Evolutionary conservation across 805 yeast species (phyloP).

Genomic region (Starmerella vitae): DNA sequence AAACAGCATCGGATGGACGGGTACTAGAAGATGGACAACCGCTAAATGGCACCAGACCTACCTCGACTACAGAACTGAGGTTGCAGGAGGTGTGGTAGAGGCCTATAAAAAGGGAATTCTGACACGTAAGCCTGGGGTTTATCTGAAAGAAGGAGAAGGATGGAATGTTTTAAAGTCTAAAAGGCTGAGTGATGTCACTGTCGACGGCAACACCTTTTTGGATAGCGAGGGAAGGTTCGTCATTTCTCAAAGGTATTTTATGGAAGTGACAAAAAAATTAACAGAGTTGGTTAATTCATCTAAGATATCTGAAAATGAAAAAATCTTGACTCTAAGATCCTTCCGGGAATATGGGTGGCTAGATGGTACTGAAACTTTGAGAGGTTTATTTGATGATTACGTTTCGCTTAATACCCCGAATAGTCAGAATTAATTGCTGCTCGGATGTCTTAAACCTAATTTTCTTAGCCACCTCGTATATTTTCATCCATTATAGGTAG

Average conservation of each 20-base stretch:
- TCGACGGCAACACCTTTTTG: conserved; percentile 11
- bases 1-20: conserved; percentile 82
- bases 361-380: conserved; percentile 19
- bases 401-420: conserved; percentile 1
- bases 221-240: conserved; percentile 19
- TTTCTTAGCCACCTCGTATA: too few species aligned
- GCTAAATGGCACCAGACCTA: conserved; percentile 59
- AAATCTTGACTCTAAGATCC: conserved; percentile 12
- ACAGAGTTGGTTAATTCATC: conserved; percentile 4
- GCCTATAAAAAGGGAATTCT: conserved; percentile 67
- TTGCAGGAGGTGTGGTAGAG: conserved; percentile 53
- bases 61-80: conserved; percentile 49
- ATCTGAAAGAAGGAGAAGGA: conserved; percentile 71
- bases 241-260: conserved; percentile 17
- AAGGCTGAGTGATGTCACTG: conserved; percentile 6
- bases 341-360: conserved; percentile 24
- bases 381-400: conserved; percentile 16
- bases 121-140: conserved; percentile 42
- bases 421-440: too few species aligned
- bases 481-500: too few species aligned
- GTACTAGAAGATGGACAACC: conserved; percentile 57
- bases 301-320: conserved; percentile 9
- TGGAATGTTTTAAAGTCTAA: conserved; percentile 27
- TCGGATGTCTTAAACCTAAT: too few species aligned
- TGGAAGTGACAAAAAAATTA: conserved; percentile 8